Conservation (phyloP, 2,329 filamentous ascomycete species). For the Cladobotryum protrusum region DNA sequence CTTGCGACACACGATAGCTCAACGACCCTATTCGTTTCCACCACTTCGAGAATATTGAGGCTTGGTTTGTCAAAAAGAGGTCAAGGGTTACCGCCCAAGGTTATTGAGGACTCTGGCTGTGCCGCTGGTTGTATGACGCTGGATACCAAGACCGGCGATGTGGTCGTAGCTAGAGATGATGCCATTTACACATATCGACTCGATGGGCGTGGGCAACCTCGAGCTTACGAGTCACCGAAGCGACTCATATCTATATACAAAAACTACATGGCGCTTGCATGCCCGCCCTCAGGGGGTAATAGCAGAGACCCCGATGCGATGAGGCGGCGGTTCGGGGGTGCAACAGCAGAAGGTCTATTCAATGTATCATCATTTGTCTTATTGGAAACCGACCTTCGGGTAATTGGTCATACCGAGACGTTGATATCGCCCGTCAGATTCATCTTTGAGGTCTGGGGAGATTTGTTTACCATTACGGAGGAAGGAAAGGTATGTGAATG, state of each 20-base stretch:
- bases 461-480: slow-evolving; percentile 81
- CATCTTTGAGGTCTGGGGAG: slow-evolving; percentile 83
- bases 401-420: slow-evolving; percentile 83
- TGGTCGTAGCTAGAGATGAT: slow-evolving; percentile 90
- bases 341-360: slow-evolving; percentile 67
- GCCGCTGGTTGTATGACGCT: slow-evolving; percentile 93
- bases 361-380: slow-evolving; percentile 84
- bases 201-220: slow-evolving; percentile 79
- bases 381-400: slow-evolving; percentile 84
- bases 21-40: slow-evolving; percentile 86
- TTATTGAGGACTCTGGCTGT: slow-evolving; percentile 83
- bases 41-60: slow-evolving; percentile 80
- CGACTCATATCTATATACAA: slow-evolving; percentile 71
- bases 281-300: slow-evolving; percentile 58
- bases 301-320: slow-evolving; percentile 54
- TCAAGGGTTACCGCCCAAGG: slow-evolving; percentile 81
- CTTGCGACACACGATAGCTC: slow-evolving; percentile 55
- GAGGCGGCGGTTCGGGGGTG: slow-evolving; percentile 64
- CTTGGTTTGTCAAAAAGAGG: slow-evolving; percentile 81
- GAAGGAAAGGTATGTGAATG: slow-evolving; percentile 72
- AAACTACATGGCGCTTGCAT: slow-evolving; percentile 82
- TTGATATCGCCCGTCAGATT: slow-evolving; percentile 73
- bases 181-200: slow-evolving; percentile 89
- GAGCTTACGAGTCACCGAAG: slow-evolving; percentile 88
- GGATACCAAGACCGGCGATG: slow-evolving; percentile 71